Conservation (phyloP, 2,329 filamentous ascomycete genomes). For the Claviceps digitariae region DNA sequence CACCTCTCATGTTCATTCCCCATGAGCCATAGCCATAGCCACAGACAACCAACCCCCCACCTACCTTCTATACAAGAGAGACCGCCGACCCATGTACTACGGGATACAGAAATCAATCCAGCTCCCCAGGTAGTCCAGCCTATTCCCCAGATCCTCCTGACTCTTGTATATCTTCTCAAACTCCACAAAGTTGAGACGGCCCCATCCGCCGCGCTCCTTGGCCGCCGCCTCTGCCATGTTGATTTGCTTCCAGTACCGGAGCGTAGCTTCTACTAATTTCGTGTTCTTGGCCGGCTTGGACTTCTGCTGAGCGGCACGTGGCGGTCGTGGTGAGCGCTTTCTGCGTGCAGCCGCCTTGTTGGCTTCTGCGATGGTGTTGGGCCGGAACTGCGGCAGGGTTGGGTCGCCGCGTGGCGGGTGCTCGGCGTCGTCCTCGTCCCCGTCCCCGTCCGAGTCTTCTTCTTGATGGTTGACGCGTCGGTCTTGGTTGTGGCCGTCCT, state of each 20-base stretch:
- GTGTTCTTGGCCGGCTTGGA: neutral
- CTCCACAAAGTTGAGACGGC: conserved; percentile 63
- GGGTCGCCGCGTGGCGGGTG: conserved; percentile 33
- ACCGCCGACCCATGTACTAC: conserved; percentile 17
- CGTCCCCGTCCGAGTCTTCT: conserved; percentile 11
- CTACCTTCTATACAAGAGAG: neutral
- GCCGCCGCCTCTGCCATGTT: conserved; percentile 57
- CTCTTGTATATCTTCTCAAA: conserved; percentile 63
- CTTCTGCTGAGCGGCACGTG: neutral
- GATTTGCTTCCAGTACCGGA: conserved; percentile 40
- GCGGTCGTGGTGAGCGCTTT: neutral
- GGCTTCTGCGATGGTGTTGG: conserved; percentile 29
- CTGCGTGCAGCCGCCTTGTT: conserved; percentile 4
- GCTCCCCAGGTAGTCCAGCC: conserved; percentile 68
- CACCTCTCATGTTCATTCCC: no score
- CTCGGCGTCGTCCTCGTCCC: conserved; percentile 11
- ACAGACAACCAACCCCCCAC: no score
- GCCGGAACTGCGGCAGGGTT: conserved; percentile 56
- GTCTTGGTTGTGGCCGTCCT: no score
- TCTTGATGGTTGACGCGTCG: neutral
- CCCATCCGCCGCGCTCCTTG: conserved; percentile 60
- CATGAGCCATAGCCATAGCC: no score
- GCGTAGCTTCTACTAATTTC: conserved; percentile 17
- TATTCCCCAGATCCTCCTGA: conserved; percentile 46
- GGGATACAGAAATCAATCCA: conserved; percentile 80